Evolutionary conservation across 768 basidiomycete species (phyloP).

Genomic region (Suillus occidentalis): DNA sequence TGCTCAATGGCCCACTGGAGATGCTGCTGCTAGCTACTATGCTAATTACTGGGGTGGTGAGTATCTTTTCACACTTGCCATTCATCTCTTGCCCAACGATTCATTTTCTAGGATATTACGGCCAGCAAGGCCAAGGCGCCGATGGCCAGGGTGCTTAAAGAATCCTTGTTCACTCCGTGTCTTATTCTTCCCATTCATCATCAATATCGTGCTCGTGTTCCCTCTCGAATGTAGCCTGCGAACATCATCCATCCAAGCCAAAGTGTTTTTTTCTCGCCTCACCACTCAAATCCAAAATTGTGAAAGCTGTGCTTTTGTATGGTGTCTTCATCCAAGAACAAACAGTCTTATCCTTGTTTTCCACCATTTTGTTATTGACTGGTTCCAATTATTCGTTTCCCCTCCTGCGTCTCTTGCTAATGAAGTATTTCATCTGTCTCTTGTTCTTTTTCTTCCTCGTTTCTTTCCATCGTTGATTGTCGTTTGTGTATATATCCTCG

Average conservation of each 20-base stretch:
- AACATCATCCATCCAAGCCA: conserved; percentile 19
- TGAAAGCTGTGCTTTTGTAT: conserved; percentile 34
- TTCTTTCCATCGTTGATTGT: conserved; percentile 19
- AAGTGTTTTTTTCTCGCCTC: conserved; percentile 25
- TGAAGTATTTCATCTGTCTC: conserved; percentile 23
- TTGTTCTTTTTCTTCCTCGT: conserved; percentile 11
- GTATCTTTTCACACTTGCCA: conserved; percentile 23
- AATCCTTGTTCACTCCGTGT: conserved; percentile 24
- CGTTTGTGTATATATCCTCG: conserved; percentile 27
- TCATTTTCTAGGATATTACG: conserved; percentile 66
- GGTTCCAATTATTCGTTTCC: conserved; percentile 12
- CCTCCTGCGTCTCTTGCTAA: conserved; percentile 12
- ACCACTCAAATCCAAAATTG: conserved; percentile 32
- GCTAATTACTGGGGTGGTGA: conserved; percentile 83
- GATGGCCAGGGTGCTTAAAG: conserved; percentile 46
- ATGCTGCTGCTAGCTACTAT: conserved; percentile 75
- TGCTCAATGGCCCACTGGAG: conserved; percentile 75
- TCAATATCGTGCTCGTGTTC: conserved; percentile 20
- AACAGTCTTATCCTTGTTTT: conserved; percentile 30
- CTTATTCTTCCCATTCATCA: conserved; percentile 25
- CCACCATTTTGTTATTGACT: conserved; percentile 22
- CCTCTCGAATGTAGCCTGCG: conserved; percentile 35
- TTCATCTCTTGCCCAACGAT: conserved; percentile 10
- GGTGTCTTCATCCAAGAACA: conserved; percentile 28
- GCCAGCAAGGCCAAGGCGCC: conserved; percentile 65